A percentile compares a stretch with the other conserved stretches of the same genome.
Evolutionary conservation across 2,329 filamentous ascomycete genomes (phyloP).

Genomic region (Aspergillus nomiae): DNA sequence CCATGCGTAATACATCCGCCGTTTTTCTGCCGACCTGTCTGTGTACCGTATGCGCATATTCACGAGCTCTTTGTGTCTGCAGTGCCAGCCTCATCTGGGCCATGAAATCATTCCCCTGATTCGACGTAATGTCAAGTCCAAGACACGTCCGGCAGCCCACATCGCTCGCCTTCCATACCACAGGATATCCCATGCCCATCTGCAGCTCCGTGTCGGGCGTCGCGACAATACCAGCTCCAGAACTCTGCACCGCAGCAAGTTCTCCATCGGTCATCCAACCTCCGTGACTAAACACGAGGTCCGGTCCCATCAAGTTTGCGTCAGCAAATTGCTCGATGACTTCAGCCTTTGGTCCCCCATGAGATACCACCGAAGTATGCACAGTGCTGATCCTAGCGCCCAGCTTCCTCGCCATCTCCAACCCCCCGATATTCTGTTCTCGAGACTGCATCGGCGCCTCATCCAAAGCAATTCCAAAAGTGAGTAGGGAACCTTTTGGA

Average conservation of each 20-base stretch:
- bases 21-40: neutral
- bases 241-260: neutral
- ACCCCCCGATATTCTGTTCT: neutral
- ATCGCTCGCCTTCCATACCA: slow-evolving; percentile 3
- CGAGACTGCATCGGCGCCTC: neutral
- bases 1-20: slow-evolving; percentile 6
- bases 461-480: neutral
- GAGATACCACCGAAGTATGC: slow-evolving; percentile 1
- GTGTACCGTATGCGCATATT: neutral
- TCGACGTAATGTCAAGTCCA: slow-evolving; percentile 12
- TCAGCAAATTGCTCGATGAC: neutral
- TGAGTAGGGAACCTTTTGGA: neutral
- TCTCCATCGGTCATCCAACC: slow-evolving; percentile 3
- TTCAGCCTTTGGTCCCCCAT: neutral
- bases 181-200: slow-evolving; percentile 13
- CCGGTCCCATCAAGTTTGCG: neutral
- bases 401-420: neutral
- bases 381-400: slow-evolving; percentile 3
- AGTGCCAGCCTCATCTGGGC: slow-evolving; percentile 10
- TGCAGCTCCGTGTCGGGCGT: slow-evolving; percentile 11
- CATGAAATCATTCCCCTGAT: slow-evolving; percentile 5
- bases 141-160: slow-evolving; percentile 5
- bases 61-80: slow-evolving; percentile 3
- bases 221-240: slow-evolving; percentile 2
- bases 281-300: slow-evolving; percentile 9